Percentiles rank a stretch among this genome's conserved stretches.
phyloP scores from a whole-genome alignment of 2,329 filamentous ascomycete genomes.

The Canariomyces notabilis region DNA sequence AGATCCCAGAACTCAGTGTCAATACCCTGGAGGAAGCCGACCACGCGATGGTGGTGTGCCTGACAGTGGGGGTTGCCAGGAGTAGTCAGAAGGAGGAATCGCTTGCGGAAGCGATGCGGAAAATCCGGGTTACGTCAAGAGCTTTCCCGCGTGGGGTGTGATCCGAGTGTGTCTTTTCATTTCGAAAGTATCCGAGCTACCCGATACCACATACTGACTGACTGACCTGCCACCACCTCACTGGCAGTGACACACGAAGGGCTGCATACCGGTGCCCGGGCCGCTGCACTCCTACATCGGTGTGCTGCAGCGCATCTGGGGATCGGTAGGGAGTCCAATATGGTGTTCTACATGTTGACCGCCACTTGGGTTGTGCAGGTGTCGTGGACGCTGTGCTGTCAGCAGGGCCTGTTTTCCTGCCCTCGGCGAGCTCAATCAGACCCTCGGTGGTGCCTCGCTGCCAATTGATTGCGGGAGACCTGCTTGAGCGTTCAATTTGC shows the following conservation, averaged over 20 bases:
- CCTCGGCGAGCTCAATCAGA: too few relatives aligned
- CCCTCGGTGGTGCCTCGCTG: neutral
- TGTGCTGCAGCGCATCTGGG: neutral
- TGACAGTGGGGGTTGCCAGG: slow-evolving; percentile 8
- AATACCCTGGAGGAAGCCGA: neutral
- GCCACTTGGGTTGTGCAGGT: slow-evolving; percentile 2
- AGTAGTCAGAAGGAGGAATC: neutral
- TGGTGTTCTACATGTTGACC: slow-evolving; percentile 7
- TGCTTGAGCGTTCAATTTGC: neutral
- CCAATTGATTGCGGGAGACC: neutral
- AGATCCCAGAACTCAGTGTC: neutral
- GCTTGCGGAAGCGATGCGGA: neutral
- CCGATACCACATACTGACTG: too few relatives aligned
- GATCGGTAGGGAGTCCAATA: too few relatives aligned
- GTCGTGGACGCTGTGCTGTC: neutral
- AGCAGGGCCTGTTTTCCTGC: neutral
- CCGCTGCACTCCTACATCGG: neutral
- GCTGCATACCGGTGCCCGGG: neutral
- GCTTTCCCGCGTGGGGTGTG: neutral
- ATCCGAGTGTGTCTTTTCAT: neutral
- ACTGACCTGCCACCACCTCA: too few relatives aligned
- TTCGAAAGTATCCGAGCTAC: neutral
- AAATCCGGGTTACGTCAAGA: neutral
- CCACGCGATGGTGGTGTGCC: slow-evolving; percentile 5
- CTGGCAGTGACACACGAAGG: neutral